These are phyloP conservation scores for Diospyros lotus DNA, from an alignment of 148 eudicot species.

Conservation along the genomic window DNA sequence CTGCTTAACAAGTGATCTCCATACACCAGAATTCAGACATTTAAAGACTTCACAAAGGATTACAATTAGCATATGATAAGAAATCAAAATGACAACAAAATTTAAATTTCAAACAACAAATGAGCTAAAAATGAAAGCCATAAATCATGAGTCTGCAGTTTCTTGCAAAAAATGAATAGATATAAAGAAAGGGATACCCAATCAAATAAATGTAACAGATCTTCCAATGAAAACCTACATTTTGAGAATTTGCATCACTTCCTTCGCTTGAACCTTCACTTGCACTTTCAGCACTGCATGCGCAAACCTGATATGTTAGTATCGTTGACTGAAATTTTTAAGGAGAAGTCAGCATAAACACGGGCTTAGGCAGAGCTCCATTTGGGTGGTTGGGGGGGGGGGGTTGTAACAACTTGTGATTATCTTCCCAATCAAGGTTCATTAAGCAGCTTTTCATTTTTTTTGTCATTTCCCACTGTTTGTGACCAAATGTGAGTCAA, in stretches of 20 bases:
- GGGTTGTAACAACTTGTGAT: no score
- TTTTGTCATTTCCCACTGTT: no score
- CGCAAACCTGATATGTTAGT: slow-evolving; percentile 6
- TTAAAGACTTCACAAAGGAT: not conserved
- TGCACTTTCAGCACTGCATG: slow-evolving; percentile 77
- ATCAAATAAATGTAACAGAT: not conserved
- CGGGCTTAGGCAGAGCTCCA: not conserved
- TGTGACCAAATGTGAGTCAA: no score
- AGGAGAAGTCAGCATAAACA: not conserved
- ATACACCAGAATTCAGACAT: not conserved
- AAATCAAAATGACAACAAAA: not conserved
- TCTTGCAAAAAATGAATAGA: slow-evolving; percentile 7
- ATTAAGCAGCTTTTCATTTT: no score
- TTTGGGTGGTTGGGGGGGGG: no score
- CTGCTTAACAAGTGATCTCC: not conserved
- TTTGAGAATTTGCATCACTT: slow-evolving; percentile 88
- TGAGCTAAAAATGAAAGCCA: not conserved
- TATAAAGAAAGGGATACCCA: not conserved
- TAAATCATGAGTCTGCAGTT: not conserved
- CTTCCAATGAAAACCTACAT: slow-evolving; percentile 45
- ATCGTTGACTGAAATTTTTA: not conserved
- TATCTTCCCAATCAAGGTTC: no score
- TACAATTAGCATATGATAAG: not conserved
- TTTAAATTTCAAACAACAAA: no score
- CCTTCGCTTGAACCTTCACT: slow-evolving; percentile 98